Conservation (phyloP, 352 stramenopile genomes). For the Pythium pyrilobum region DNA sequence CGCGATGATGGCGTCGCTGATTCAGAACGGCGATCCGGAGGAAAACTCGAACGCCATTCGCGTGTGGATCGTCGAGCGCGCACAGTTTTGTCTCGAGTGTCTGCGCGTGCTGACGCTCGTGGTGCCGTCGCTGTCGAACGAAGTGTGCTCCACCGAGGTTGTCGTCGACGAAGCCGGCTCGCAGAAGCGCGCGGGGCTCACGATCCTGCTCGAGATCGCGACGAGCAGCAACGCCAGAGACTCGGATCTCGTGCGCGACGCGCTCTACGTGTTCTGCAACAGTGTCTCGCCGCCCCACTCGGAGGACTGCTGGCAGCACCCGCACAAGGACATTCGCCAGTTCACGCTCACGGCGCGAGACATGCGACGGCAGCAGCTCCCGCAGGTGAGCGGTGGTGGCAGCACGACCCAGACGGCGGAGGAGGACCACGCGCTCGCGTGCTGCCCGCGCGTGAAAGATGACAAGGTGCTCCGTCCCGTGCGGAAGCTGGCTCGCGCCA, state of each 20-base stretch:
- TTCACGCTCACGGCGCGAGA: constrained; percentile 67
- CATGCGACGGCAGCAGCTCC: constrained; percentile 37
- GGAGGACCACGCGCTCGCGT: constrained; percentile 27
- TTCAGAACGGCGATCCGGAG: constrained; percentile 51
- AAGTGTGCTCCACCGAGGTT: constrained; percentile 77
- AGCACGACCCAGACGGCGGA: not conserved
- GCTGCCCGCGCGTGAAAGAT: constrained; percentile 53
- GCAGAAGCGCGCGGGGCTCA: constrained; percentile 48
- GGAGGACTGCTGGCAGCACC: constrained; percentile 82
- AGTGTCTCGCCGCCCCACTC: constrained; percentile 72
- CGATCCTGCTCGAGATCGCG: constrained; percentile 72
- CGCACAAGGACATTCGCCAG: constrained; percentile 79
- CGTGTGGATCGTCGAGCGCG: constrained; percentile 72
- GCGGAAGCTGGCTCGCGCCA: constrained; percentile 64
- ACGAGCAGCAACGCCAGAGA: constrained; percentile 69
- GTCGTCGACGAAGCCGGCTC: constrained; percentile 34
- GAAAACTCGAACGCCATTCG: constrained; percentile 47
- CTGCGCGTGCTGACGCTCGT: constrained; percentile 72
- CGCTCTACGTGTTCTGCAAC: constrained; percentile 75
- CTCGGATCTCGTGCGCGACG: constrained; percentile 68
- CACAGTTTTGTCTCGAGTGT: constrained; percentile 76
- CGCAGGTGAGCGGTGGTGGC: not conserved
- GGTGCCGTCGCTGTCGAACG: constrained; percentile 53
- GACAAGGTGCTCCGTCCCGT: constrained; percentile 67
- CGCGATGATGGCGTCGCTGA: constrained; percentile 54